Evolutionary conservation across 805 yeast genomes (phyloP), one percentile per base, ranked within the genome.

Genomic region (Candida maesae): DNA sequence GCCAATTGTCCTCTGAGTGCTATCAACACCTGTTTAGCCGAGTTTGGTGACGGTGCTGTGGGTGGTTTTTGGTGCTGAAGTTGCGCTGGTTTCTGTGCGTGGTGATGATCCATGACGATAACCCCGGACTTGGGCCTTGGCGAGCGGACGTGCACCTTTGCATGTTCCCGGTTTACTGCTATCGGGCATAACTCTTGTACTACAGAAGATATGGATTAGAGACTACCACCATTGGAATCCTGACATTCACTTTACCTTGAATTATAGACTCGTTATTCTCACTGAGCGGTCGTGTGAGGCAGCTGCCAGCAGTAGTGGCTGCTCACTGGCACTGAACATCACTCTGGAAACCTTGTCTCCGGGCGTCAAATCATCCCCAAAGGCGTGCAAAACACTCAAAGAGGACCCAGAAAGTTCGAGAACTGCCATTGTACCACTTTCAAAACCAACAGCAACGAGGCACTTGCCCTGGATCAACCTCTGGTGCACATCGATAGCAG

Each of bases 211-310:
- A n/a, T n/a, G n/a, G n/a, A n/a, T n/a, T n/a, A n/a, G n/a, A n/a
- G n/a, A n/a, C n/a, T n/a, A n/a, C n/a, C n/a, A n/a, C n/a, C n/a
- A n/a, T n/a, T n/a, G n/a, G n/a, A n/a, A n/a, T n/a, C n/a, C n/a
- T n/a, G n/a, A n/a, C n/a, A n/a, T n/a, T n/a, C n/a, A n/a, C n/a
- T n/a, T n/a, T n/a, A n/a, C n/a, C n/a, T n/a, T n/a, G n/a, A n/a
- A n/a, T n/a, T n/a, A n/a, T n/a, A n/a, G n/a, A n/a, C 10, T 21
- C 24, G 10, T 21, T 18, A 68, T 56, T 49, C 74, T 65, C 2
- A 65, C 53, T 1, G 93, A 82, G 32, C 73, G 65, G 56, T 87
- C 96, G 31, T 68, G 71, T 50, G 88, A 78, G 13, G 81, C 83
- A 25, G 73, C 79, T 1, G 81, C 89, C 42, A 84, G 61, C 8